Evolutionary conservation across 768 basidiomycete genomes (phyloP).

Genomic region (Lactarius sp.): DNA sequence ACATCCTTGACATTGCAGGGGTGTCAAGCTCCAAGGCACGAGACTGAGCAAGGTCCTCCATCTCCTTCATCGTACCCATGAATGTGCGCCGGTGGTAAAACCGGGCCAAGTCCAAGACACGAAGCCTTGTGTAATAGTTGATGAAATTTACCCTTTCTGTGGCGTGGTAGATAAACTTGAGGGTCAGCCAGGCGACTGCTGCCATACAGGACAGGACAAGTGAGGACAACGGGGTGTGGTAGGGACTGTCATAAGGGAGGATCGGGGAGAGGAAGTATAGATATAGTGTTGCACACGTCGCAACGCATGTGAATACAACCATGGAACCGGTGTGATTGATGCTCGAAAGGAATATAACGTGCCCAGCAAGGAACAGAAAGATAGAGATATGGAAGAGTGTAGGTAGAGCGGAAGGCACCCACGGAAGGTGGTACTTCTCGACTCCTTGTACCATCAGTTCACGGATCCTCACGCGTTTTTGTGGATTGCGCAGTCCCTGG

Average conservation of each 20-base stretch:
- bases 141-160: not conserved
- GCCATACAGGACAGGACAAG: not conserved
- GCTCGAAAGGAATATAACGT: not conserved
- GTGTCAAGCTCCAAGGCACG: not conserved
- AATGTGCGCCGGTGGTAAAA: not conserved
- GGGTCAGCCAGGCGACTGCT: not conserved
- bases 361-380: conserved; percentile 4
- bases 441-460: conserved; percentile 3
- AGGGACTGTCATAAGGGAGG: not conserved
- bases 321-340: not conserved
- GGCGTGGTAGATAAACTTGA: not conserved
- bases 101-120: not conserved
- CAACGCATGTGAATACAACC: not conserved
- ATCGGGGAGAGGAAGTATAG: not conserved
- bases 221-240: not conserved
- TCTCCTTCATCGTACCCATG: not conserved
- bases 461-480: conserved; percentile 1
- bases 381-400: conserved; percentile 4
- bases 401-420: not conserved
- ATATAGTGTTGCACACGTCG: not conserved
- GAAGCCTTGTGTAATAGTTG: not conserved
- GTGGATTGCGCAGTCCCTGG: not conserved
- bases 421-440: not conserved
- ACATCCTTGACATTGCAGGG: not conserved
- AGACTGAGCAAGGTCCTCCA: conserved; percentile 1